These are phyloP conservation scores for Aspergillus floridensis DNA, from an alignment of 2,329 filamentous ascomycete species.

Conservation along the genomic window DNA sequence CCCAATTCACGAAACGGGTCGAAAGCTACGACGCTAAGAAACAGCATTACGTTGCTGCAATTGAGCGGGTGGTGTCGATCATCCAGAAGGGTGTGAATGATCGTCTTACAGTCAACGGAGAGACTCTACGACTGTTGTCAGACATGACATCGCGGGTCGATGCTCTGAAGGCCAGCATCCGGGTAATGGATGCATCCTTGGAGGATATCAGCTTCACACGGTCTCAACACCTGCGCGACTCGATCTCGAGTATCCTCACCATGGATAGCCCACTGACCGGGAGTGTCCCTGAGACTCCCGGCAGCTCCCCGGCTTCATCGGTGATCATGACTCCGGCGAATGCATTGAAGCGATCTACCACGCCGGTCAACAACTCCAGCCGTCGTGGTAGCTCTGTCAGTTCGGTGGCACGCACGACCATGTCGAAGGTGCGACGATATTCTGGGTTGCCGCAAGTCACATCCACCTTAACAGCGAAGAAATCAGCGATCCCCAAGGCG, in stretches of 20 bases:
- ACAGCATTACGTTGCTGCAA: constrained; percentile 87
- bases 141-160: constrained; percentile 85
- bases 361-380: constrained; percentile 46
- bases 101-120: constrained; percentile 92
- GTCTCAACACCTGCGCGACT: constrained; percentile 80
- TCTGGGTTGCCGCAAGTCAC: constrained; percentile 47
- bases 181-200: constrained; percentile 69
- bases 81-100: constrained; percentile 96
- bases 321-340: constrained; percentile 56
- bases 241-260: constrained; percentile 86
- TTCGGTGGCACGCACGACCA: constrained; percentile 38
- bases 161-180: constrained; percentile 71
- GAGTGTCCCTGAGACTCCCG: constrained; percentile 69
- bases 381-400: constrained; percentile 48
- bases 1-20: constrained; percentile 73
- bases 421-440: constrained; percentile 44
- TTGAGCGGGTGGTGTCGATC: constrained; percentile 84
- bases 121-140: constrained; percentile 80
- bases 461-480: constrained; percentile 30
- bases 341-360: constrained; percentile 47
- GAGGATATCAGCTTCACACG: constrained; percentile 65
- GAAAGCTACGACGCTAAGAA: constrained; percentile 96
- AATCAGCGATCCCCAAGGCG: constrained; percentile 39
- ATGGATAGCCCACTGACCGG: constrained; percentile 71
- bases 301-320: constrained; percentile 68